Conservation (phyloP, 805 yeast genomes). For the Kazachstania taianensis region DNA sequence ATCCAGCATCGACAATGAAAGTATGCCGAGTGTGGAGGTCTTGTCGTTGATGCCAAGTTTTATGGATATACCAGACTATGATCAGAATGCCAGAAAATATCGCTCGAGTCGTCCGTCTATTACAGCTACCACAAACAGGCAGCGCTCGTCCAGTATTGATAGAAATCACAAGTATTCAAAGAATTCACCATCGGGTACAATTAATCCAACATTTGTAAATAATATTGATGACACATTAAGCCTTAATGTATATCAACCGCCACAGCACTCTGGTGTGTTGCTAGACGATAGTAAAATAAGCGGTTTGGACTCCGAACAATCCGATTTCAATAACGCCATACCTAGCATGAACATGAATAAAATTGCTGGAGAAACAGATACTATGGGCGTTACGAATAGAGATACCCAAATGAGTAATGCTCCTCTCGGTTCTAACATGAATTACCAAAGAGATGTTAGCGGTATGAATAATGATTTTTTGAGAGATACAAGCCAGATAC, state of each 20-base stretch:
- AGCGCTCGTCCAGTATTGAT: slow-evolving; percentile 15
- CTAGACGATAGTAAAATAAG: neutral
- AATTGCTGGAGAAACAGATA: too few relatives aligned
- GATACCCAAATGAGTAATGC: neutral
- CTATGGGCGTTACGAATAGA: too few relatives aligned
- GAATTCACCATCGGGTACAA: slow-evolving; percentile 7
- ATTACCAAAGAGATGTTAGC: neutral
- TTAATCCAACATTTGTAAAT: slow-evolving; percentile 13
- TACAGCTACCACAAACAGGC: slow-evolving; percentile 3
- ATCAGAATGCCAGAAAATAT: slow-evolving; percentile 1
- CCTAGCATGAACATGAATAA: too few relatives aligned
- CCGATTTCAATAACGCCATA: too few relatives aligned
- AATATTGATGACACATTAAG: slow-evolving; percentile 12
- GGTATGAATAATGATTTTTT: neutral
- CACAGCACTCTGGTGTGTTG: neutral
- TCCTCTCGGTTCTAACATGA: too few relatives aligned
- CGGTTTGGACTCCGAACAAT: neutral
- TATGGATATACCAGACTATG: slow-evolving; percentile 29
- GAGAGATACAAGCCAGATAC: neutral
- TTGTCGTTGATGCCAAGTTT: slow-evolving; percentile 33
- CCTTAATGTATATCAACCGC: slow-evolving; percentile 2
- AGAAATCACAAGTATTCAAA: slow-evolving; percentile 13
- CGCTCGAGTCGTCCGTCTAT: neutral
- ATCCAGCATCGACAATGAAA: slow-evolving; percentile 6
- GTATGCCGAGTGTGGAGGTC: slow-evolving; percentile 30